Conservation (phyloP, 768 basidiomycete genomes). For the Phylloporus sp. region DNA sequence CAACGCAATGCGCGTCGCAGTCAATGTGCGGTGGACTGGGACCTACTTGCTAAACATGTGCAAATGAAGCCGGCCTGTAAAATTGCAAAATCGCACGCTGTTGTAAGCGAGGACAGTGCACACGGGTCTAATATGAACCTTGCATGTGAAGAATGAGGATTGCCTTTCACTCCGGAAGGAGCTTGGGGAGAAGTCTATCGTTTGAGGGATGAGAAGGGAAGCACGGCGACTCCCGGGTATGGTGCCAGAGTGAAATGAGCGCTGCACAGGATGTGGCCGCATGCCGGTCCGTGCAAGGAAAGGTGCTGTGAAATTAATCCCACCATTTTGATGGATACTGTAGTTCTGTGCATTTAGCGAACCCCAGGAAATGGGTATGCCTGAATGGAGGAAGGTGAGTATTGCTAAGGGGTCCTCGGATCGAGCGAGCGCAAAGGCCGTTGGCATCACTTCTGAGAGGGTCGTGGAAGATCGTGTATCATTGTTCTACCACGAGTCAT, state of each 20-base stretch:
- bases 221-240: conserved; percentile 11
- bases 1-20: conserved; percentile 1
- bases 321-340: background rate
- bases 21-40: background rate
- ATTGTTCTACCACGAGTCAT: conserved; percentile 1
- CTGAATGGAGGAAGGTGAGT: background rate
- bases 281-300: conserved; percentile 2
- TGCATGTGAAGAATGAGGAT: conserved; percentile 13
- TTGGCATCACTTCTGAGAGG: background rate
- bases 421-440: background rate
- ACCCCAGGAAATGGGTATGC: background rate
- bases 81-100: conserved; percentile 19
- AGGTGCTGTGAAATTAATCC: background rate
- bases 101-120: background rate
- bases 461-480: background rate
- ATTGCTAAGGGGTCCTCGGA: conserved; percentile 10
- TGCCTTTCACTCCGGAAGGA: conserved; percentile 23
- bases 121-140: background rate
- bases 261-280: conserved; percentile 2
- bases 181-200: conserved; percentile 10
- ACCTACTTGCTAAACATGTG: conserved; percentile 7
- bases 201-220: conserved; percentile 13
- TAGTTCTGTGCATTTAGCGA: background rate
- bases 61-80: conserved; percentile 1
- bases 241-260: conserved; percentile 2